Evolutionary conservation across 306 rosid species (phyloP), one percentile per base, ranked within the genome.

Genomic region (Quercus alba): DNA sequence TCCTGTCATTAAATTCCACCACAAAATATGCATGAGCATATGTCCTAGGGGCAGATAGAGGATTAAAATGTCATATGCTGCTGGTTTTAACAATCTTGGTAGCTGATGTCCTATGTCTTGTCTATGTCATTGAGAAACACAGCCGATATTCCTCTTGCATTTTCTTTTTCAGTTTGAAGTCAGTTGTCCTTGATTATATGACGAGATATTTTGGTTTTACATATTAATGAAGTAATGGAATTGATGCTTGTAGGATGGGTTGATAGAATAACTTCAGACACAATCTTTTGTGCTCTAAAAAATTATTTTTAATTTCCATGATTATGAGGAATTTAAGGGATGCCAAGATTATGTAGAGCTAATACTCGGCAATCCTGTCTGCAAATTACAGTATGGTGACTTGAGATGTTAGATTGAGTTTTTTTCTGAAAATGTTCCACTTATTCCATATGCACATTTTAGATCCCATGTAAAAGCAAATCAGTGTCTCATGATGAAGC

Each of bases 171-270:
- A 59, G 25, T 59, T 58, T 58, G 5, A 58, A 58, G 17, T 58
- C 30, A 11, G 0, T n/a, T 58, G 6, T 21, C 14, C 23, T 66
- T 6, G 51, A 20, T 30, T 66, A 1, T 66, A 17, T 33, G 21
- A 6, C 1, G 14, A 33, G n/a, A 66, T 6, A 7, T 26, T 5
- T 28, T 66, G 46, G 19, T 66, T 66, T 41, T 66, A 17, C 33
- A 3, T 58, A 21, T 58, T 21, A 7, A 58, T 58, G 64, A 58
- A 58, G 64, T 21, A 20, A 58, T 58, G 64, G 30, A 3, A 58
- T 58, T 1, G 12, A 4, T 66, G 4, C 25, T 66, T 72, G 76
- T 77, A 94, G 98, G 64, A 10, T 58, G 1, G 64, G 64, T n/a
- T 41, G 49, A 58, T 9, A 6, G 1, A n/a, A 58, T 58, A 21